Conservation (phyloP, 2,329 filamentous ascomycete genomes). For the Diaporthe destruens region DNA sequence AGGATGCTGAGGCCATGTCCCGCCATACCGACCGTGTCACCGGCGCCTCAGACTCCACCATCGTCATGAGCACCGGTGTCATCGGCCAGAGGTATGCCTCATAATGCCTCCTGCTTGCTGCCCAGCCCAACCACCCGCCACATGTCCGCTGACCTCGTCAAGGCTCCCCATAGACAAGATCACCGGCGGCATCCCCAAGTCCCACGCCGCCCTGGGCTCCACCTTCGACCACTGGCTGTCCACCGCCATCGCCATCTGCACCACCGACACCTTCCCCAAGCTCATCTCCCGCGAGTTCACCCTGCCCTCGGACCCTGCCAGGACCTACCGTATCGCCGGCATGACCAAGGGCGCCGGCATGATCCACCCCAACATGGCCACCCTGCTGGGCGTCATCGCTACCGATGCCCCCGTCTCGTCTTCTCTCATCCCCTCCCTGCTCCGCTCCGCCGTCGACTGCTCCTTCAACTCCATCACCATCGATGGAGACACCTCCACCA, state of each 20-base stretch:
- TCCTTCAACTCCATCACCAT: conserved; percentile 79
- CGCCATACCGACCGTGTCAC: conserved; percentile 76
- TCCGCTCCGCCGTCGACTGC: conserved; percentile 65
- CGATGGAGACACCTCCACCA: conserved; percentile 78
- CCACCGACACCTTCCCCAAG: conserved; percentile 98
- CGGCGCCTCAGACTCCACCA: conserved; percentile 68
- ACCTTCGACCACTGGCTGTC: conserved; percentile 89
- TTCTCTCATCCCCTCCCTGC: conserved; percentile 61
- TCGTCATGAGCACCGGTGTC: conserved; percentile 98
- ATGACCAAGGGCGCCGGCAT: conserved; percentile 99
- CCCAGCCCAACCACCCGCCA: conserved; percentile 24
- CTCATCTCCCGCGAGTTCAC: conserved; percentile 87
- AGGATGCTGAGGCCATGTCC: conserved; percentile 91
- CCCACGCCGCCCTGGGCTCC: conserved; percentile 76
- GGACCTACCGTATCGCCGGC: conserved; percentile 87
- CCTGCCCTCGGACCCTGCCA: conserved; percentile 81
- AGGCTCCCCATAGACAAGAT: conserved; percentile 94
- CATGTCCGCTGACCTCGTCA: conserved; percentile 38
- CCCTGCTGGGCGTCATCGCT: conserved; percentile 75
- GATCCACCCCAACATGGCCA: conserved; percentile 83
- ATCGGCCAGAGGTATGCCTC: conserved; percentile 84
- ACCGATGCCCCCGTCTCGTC: conserved; percentile 73
- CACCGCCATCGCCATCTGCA: conserved; percentile 93
- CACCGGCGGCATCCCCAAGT: conserved; percentile 81
- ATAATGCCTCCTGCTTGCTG: not conserved